phyloP scores from a whole-genome alignment of 2,329 filamentous ascomycete species.

The Aureobasidium lini region DNA sequence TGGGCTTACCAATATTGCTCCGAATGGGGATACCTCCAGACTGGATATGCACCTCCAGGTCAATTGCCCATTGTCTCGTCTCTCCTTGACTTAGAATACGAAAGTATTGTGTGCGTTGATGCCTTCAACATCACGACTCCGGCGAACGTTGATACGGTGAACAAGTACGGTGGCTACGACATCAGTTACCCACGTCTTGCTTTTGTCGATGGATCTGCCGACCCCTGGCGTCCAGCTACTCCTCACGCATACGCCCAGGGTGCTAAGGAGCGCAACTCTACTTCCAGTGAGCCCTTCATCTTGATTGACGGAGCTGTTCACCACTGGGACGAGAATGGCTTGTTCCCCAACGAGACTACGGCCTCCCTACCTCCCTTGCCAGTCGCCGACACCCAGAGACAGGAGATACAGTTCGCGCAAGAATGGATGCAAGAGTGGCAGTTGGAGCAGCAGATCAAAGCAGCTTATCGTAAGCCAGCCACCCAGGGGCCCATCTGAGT shows the following conservation, averaged over 20 bases:
- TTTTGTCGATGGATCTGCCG: slow-evolving; percentile 66
- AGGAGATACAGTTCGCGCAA: slow-evolving; percentile 55
- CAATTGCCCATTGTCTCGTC: slow-evolving; percentile 65
- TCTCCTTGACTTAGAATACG: slow-evolving; percentile 56
- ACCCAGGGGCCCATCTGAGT: background rate
- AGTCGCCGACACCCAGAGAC: slow-evolving; percentile 51
- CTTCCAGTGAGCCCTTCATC: slow-evolving; percentile 61
- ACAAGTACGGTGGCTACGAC: slow-evolving; percentile 67
- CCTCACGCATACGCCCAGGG: slow-evolving; percentile 55
- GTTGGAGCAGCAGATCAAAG: slow-evolving; percentile 11
- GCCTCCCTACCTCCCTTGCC: slow-evolving; percentile 50
- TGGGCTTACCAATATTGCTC: slow-evolving; percentile 55
- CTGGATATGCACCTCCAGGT: slow-evolving; percentile 60
- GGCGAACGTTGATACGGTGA: slow-evolving; percentile 59
- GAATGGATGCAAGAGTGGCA: slow-evolving; percentile 60
- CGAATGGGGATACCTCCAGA: slow-evolving; percentile 70
- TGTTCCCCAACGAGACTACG: slow-evolving; percentile 57
- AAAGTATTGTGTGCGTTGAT: slow-evolving; percentile 54
- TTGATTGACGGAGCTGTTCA: slow-evolving; percentile 69
- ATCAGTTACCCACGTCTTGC: slow-evolving; percentile 70
- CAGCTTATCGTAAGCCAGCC: background rate
- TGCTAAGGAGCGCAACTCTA: slow-evolving; percentile 50
- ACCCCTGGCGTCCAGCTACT: slow-evolving; percentile 72
- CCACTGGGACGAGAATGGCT: slow-evolving; percentile 70
- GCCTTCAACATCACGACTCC: slow-evolving; percentile 62